Conservation (phyloP, 2,329 filamentous ascomycete genomes). For the Penicillium oxalicum region DNA sequence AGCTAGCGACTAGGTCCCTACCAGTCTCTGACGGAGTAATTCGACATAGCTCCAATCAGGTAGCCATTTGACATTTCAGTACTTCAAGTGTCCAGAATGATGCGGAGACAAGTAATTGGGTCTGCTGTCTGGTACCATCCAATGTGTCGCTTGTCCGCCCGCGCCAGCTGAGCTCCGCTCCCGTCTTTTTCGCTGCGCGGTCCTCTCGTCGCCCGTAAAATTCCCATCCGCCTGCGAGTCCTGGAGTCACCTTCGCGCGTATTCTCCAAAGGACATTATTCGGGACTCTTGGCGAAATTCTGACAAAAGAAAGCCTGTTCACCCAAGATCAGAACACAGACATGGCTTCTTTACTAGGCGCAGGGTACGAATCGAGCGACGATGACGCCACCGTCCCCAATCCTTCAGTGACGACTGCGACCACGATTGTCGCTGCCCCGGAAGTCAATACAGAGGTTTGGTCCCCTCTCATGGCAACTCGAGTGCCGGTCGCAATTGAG, state of each 20-base stretch:
- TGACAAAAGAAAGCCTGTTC: background rate
- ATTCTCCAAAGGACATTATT: background rate
- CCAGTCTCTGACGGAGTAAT: too few relatives aligned
- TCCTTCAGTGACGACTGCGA: slow-evolving; percentile 27
- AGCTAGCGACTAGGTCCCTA: too few relatives aligned
- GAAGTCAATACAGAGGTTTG: slow-evolving; percentile 54
- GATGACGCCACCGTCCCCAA: slow-evolving; percentile 35
- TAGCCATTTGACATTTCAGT: too few relatives aligned
- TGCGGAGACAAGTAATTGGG: too few relatives aligned
- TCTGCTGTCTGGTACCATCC: too few relatives aligned
- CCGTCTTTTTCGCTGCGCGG: slow-evolving; percentile 19
- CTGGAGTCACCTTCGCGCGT: slow-evolving; percentile 7
- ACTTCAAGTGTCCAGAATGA: too few relatives aligned
- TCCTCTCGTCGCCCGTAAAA: slow-evolving; percentile 30
- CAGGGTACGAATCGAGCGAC: slow-evolving; percentile 45
- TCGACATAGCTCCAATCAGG: too few relatives aligned
- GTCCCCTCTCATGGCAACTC: slow-evolving; percentile 29
- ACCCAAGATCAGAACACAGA: background rate
- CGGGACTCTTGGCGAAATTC: slow-evolving; percentile 5
- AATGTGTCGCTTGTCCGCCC: too few relatives aligned
- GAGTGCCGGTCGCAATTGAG: too few relatives aligned
- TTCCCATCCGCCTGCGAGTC: slow-evolving; percentile 14
- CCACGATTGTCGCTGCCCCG: slow-evolving; percentile 44
- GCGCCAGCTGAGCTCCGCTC: background rate
- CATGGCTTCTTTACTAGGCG: slow-evolving; percentile 43